Evolutionary conservation across 2,329 filamentous ascomycete genomes (phyloP).

Genomic region (Aschersonia sp.): DNA sequence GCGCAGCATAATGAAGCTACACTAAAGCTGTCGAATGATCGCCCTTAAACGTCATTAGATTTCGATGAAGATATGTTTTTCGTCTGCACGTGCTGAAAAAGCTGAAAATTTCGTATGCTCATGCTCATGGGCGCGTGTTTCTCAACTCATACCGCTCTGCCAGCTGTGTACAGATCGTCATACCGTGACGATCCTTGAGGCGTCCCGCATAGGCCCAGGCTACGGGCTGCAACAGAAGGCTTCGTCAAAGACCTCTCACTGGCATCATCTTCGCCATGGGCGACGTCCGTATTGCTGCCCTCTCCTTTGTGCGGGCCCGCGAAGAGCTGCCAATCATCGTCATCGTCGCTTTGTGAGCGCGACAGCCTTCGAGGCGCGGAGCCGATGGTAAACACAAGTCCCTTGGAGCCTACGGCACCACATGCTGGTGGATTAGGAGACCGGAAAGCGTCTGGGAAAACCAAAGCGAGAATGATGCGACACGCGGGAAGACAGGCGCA

Average conservation of each 20-base stretch:
- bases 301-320: conserved; percentile 15
- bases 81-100: too few relatives aligned
- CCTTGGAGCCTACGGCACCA: conserved; percentile 4
- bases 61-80: too few relatives aligned
- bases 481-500: conserved; percentile 25
- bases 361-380: conserved; percentile 6
- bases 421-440: conserved; percentile 3
- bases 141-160: too few relatives aligned
- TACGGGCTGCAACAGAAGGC: too few relatives aligned
- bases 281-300: conserved; percentile 11
- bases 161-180: too few relatives aligned
- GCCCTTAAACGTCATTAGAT: too few relatives aligned
- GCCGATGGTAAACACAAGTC: conserved; percentile 8
- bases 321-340: conserved; percentile 16
- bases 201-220: too few relatives aligned
- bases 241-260: conserved; percentile 6
- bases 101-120: too few relatives aligned
- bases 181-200: too few relatives aligned
- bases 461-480: conserved; percentile 19
- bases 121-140: too few relatives aligned
- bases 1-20: too few relatives aligned
- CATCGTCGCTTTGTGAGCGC: conserved; percentile 2
- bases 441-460: conserved; percentile 20
- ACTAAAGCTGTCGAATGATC: too few relatives aligned
- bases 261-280: conserved; percentile 12